Evolutionary conservation across 2,329 filamentous ascomycete species (phyloP), one percentile per base, ranked within the genome.

Genomic region (Chaetomium sp.): DNA sequence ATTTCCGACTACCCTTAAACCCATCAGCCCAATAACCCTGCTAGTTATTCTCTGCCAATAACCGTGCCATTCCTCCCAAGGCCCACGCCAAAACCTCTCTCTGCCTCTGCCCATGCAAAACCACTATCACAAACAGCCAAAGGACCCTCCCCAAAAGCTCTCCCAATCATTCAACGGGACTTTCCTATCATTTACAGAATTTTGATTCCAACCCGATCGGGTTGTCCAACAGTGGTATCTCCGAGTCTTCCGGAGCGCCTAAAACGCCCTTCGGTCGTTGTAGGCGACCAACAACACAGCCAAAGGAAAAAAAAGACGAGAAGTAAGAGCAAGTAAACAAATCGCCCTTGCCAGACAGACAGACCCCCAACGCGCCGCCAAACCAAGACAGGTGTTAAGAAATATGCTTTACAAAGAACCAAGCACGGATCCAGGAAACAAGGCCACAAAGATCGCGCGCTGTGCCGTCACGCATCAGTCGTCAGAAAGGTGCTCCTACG

Each of bases 201-300:
- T 8, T 50, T 53, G 42, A 53, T 50, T 51, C 46, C 51, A 42
- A 44, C 50, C 37, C 42, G 55, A 54, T 34, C 53, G 53, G 54
- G 42, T 54, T 52, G 11, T 49, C 46, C 53, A 58, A 49, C 50
- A 57, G 53, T 60, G 61, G 61, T 62, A 62, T 62, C 57, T 60
- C 58, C 56, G 56, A 60, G 52, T 59, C 55, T 58, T 54, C 59
- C 59, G 50, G 52, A 57, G 55, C 59, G 61, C 61, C 61, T 27
- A 27, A 61, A 62, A 62, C 61, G 61, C 61, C 61, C 57, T 56
- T 59, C 56, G 56, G 56, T 60, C 58, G 52, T 57, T 57, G 10
- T 58, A 49, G 56, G 56, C 54, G 52, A 54, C 58, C 58, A 45
- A 56, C 40, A 58, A 52, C 6, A 57, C 34, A 36, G 51, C 35